Evolutionary conservation across 1,139 yeast species (phyloP), one percentile per base, ranked within the genome.

Genomic region (Hansenula anomala): DNA sequence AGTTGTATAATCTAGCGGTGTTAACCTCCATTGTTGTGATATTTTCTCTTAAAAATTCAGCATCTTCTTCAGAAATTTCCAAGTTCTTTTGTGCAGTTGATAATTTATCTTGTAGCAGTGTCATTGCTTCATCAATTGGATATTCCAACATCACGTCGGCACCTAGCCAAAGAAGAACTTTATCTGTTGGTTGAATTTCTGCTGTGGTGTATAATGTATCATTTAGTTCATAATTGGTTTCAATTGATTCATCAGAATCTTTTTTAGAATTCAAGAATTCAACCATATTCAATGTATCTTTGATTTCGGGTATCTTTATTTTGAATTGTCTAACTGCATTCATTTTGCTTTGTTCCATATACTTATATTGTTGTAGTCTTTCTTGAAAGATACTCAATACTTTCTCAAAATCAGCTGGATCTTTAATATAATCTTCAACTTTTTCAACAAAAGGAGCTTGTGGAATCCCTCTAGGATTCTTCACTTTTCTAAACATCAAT

Each of bases 1-100:
- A 90, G 58, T 92, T 92, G 60, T 90, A 90, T 40, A 89, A 78
- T 49, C 98, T 74, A 2, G 98, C 97, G 15, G 96, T 88, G 57
- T 92, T 92, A 38, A 92, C 99, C 61, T 92, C 97, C 92, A 92
- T 87, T 4, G 97, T 90, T 18, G 99, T 92, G 48, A 92, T 90
- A 56, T 90, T 89, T 50, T 90, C 95, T 54, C 95, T 75, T 54
- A 94, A 68, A 54, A 82, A 92, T 54, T 87, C 95, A 49, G 92
- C 70, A 60, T 92, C 98, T 53, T 88, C 96, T 49, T 81, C 76
- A 28, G 92, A 81, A 10, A 72, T 63, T 23, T 61, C 57, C 49
- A 82, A 69, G 48, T 78, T 84, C 36, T 72, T 69, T 49, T 75
- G 63, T 26, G 95, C 90, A 28, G 76, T 75, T 22, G 61, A 62